Base-by-base conservation (phyloP, 148 eudicot species). In the Gaultheria prostrata region DNA sequence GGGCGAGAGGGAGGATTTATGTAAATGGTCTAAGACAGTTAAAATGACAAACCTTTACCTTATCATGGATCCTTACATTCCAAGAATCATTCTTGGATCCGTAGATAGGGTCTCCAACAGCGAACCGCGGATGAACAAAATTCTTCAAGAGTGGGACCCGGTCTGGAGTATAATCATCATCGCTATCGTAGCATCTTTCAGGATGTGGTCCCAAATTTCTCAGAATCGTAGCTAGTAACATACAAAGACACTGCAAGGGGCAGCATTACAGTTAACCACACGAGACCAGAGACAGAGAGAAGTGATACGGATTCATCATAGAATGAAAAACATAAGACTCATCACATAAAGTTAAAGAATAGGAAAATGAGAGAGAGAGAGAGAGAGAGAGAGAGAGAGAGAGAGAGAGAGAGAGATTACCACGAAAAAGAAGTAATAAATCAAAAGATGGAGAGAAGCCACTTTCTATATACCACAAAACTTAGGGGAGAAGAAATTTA, bases 61-160 rank as follows among this genome's bases (percentile, higher is more conserved):
- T 83, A 57, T 85, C 88, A 65, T 87, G 84, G 59, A 84, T 79
- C 57, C 85, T 87, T 24, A 80, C 33, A 78, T 84, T 84, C 88
- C 90, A 89, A 50, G 88, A 48, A 63, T 89, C 88, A 78, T 85
- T 88, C 82, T 79, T 92, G 48, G 89, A 74, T 49, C 85, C 85
- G 80, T 91, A 88, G 46, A 87, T 48, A 81, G 90, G 87, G 74
- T 90, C 92, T 39, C 86, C 88, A 79, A 80, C 90, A 43, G 84
- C 88, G 84, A 88, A 89, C 63, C 89, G 86, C 7, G 88, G 91
- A 21, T 91, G 90, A n/a, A 74, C 90, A 82, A 87, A 83, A 87
- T 87, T 92, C 90, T 85, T 91, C 84, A 95, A 89, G 79, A 95
- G 92, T 51, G 98, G 98, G n/a, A 86, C 92, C 82, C 92, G 79